Conservation (phyloP, 2,329 filamentous ascomycete genomes). For the Ramularia endophylla region DNA sequence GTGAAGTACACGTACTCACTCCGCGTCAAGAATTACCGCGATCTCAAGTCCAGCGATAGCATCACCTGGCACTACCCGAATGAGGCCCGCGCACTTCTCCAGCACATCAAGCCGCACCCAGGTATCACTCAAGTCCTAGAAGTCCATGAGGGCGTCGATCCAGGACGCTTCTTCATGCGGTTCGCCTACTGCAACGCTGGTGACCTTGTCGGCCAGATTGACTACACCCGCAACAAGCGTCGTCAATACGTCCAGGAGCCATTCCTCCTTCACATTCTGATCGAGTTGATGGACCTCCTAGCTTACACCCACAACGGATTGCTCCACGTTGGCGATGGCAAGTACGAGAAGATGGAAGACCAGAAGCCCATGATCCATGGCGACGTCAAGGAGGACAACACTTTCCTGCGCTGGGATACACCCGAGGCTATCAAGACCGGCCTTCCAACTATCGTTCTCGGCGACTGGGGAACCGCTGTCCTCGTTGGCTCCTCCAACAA, state of each 20-base stretch:
- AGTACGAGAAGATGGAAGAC: conserved; percentile 8
- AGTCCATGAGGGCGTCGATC: background rate
- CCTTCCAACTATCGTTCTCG: conserved; percentile 16
- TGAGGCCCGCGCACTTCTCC: background rate
- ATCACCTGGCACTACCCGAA: background rate
- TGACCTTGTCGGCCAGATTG: conserved; percentile 8
- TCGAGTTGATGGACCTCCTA: conserved; percentile 11
- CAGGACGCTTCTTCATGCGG: background rate
- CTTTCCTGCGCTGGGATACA: conserved; percentile 14
- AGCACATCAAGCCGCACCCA: background rate
- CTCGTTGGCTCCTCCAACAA: background rate
- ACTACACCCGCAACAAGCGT: background rate
- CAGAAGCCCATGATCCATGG: conserved; percentile 13
- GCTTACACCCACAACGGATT: conserved; percentile 19
- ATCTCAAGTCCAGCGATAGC: background rate
- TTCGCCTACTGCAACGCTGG: conserved; percentile 9
- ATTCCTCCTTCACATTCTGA: conserved; percentile 14
- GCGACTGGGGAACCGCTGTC: conserved; percentile 14
- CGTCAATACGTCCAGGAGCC: conserved; percentile 9
- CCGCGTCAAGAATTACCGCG: background rate
- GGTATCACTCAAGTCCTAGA: background rate
- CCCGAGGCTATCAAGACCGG: conserved; percentile 5
- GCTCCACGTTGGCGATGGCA: conserved; percentile 5
- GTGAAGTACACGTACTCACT: background rate
- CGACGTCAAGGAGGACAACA: conserved; percentile 19